Conservation (phyloP, 2,329 filamentous ascomycete species). For the Apiospora pterosperma region DNA sequence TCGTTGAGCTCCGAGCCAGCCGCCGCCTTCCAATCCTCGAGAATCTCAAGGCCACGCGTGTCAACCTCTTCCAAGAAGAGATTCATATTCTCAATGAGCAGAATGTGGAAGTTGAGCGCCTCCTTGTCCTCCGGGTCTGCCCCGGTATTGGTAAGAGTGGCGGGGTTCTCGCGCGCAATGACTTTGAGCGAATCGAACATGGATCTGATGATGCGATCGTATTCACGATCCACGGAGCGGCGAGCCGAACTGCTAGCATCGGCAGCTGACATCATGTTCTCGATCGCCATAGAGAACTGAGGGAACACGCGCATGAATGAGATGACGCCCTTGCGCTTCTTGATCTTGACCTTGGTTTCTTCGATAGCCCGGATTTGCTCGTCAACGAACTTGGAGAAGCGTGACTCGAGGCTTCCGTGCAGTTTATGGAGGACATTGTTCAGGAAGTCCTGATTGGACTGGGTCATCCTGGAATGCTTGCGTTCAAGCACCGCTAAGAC, state of each 20-base stretch:
- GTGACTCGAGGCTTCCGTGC: conserved; percentile 67
- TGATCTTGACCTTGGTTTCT: conserved; percentile 98
- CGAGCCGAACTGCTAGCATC: conserved; percentile 62
- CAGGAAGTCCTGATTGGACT: conserved; percentile 91
- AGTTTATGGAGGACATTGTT: conserved; percentile 76
- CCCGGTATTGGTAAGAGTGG: conserved; percentile 39
- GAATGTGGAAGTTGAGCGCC: conserved; percentile 92
- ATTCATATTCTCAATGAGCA: conserved; percentile 98
- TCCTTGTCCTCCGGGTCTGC: conserved; percentile 84
- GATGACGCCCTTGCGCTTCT: conserved; percentile 96
- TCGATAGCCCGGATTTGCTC: conserved; percentile 95
- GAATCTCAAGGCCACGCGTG: conserved; percentile 66
- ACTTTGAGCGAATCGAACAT: conserved; percentile 98
- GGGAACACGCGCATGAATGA: conserved; percentile 94
- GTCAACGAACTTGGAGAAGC: conserved; percentile 87
- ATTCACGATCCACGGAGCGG: conserved; percentile 78
- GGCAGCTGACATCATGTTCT: conserved; percentile 70
- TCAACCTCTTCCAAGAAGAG: conserved; percentile 94
- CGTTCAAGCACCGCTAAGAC: conserved; percentile 78
- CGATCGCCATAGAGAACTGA: conserved; percentile 74
- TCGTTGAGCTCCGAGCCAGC: conserved; percentile 77
- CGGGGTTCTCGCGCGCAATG: conserved; percentile 72
- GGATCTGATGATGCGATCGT: conserved; percentile 81
- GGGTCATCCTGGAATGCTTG: conserved; percentile 73
- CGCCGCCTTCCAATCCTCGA: conserved; percentile 78